Evolutionary conservation across 345 rosid species (phyloP).

Genomic region (Adansonia digitata): DNA sequence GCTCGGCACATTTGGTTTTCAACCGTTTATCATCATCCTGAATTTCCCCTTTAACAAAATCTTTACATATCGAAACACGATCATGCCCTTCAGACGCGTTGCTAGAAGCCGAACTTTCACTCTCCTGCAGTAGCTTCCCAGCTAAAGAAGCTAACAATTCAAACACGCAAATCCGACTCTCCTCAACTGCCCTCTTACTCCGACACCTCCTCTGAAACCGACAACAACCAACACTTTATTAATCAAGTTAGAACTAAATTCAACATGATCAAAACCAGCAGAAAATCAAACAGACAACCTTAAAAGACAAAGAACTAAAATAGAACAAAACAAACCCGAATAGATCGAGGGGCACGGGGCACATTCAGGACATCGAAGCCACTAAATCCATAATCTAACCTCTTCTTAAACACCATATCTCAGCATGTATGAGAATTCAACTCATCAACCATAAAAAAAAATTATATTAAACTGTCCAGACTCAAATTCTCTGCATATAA

Average conservation of each 20-base stretch:
- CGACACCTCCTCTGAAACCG: slow-evolving; percentile 46
- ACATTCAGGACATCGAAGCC: slow-evolving; percentile 42
- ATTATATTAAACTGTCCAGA: too few species aligned
- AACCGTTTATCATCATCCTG: slow-evolving; percentile 31
- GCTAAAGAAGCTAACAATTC: slow-evolving; percentile 91
- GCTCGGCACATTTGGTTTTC: slow-evolving; percentile 42
- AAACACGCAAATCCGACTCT: slow-evolving; percentile 51
- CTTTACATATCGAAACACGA: slow-evolving; percentile 30
- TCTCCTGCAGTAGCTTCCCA: slow-evolving; percentile 74
- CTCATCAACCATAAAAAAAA: too few species aligned
- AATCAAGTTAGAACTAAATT: slow-evolving; percentile 17
- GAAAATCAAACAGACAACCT: slow-evolving; percentile 1
- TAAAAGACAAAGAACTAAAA: slow-evolving; percentile 5
- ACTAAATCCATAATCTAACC: slow-evolving; percentile 44
- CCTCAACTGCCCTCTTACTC: slow-evolving; percentile 37
- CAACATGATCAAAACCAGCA: neutral
- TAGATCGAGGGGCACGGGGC: slow-evolving; percentile 55
- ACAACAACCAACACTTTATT: neutral
- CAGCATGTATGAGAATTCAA: slow-evolving; percentile 26
- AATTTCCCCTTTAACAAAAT: slow-evolving; percentile 33
- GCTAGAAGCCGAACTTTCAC: slow-evolving; percentile 73
- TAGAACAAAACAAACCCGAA: slow-evolving; percentile 44
- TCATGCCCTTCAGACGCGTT: slow-evolving; percentile 57
- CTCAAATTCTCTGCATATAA: slow-evolving; percentile 25
- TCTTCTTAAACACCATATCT: slow-evolving; percentile 86